A percentile compares a stretch with the other conserved stretches of the same genome.
These are phyloP conservation scores for Mediolabrus comicus DNA, from an alignment of 108 stramenopile genomes.

Conservation along the genomic window DNA sequence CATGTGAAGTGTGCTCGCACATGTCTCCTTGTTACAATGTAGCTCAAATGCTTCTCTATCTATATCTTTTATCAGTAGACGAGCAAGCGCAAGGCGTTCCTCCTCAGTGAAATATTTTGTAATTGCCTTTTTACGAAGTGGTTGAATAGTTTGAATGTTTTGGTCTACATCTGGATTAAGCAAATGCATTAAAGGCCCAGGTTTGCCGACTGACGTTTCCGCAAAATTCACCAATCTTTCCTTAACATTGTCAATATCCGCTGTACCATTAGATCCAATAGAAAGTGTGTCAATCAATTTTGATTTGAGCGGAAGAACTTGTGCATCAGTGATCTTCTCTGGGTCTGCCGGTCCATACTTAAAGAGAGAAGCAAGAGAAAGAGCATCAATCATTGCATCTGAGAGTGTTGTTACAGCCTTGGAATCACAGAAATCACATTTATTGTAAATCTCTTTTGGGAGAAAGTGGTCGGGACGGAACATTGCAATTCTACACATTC, in stretches of 20 bases:
- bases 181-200: slow-evolving; percentile 11
- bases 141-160: slow-evolving; percentile 7
- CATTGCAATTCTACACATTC: slow-evolving; percentile 39
- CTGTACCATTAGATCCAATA: slow-evolving; percentile 13
- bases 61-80: slow-evolving; percentile 45
- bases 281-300: slow-evolving; percentile 33
- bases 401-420: slow-evolving; percentile 42
- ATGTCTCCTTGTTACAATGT: slow-evolving; percentile 49
- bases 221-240: slow-evolving; percentile 29
- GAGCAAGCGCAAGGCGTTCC: slow-evolving; percentile 51
- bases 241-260: slow-evolving; percentile 16
- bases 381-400: slow-evolving; percentile 30
- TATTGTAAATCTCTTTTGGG: slow-evolving; percentile 21
- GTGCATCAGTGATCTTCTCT: slow-evolving; percentile 30
- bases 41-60: slow-evolving; percentile 48
- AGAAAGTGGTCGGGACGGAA: slow-evolving; percentile 64
- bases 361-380: slow-evolving; percentile 24
- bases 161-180: slow-evolving; percentile 6
- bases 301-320: slow-evolving; percentile 48
- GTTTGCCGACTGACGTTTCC: slow-evolving; percentile 13
- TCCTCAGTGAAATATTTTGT: slow-evolving; percentile 27
- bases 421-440: slow-evolving; percentile 69
- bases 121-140: slow-evolving; percentile 6
- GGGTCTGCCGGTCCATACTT: slow-evolving; percentile 2
- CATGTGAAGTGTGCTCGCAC: slow-evolving; percentile 13